Evolutionary conservation across 2,329 filamentous ascomycete genomes (phyloP), one percentile per base, ranked within the genome.

Genomic region (Claviceps capensis): DNA sequence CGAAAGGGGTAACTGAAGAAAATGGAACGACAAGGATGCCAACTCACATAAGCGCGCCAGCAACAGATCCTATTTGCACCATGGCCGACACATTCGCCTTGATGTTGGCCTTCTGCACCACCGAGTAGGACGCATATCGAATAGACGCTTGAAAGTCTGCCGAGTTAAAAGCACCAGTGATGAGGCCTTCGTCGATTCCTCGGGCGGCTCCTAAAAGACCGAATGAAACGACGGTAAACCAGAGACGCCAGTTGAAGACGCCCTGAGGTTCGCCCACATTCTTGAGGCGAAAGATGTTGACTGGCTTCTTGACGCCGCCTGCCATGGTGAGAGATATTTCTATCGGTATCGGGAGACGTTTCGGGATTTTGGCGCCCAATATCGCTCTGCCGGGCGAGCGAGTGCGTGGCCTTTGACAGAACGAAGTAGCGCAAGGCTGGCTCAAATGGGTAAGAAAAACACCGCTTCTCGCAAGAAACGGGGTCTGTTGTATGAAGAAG

Each of bases 161-260:
- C n/a, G 80, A 81, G 61, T 80, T 78, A 65, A 86, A 82, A 14
- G 83, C 83, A 1, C 84, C 85, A 8, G 77, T 79, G 56, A 89
- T 89, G 54, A 91, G 74, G 54, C 86, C 86, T 66, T 91, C 86
- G 56, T 91, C 86, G n/a, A 89, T 72, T 59, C 86, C 86, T 53
- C 86, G 78, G 42, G 85, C 85, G 2, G 86, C 85, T 51, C 86
- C 86, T 67, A 90, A 80, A 38, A 91, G 75, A 47, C 82, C 82
- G 56, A 88, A 88, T 4, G 80, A 82, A 56, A 86, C 63, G 51
- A 89, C 83, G 43, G 85, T 82, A 65, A 86, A 87, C 82, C 84
- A 88, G 55, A 90, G 73, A 45, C 80, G 75, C 84, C 84, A 88
- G 69, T 90, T 90, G 65, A 88, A 79, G 55, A 82, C 77, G 61